These are phyloP conservation scores for Mycosphaerella sp. DNA, from an alignment of 2,329 filamentous ascomycete genomes.

Conservation along the genomic window DNA sequence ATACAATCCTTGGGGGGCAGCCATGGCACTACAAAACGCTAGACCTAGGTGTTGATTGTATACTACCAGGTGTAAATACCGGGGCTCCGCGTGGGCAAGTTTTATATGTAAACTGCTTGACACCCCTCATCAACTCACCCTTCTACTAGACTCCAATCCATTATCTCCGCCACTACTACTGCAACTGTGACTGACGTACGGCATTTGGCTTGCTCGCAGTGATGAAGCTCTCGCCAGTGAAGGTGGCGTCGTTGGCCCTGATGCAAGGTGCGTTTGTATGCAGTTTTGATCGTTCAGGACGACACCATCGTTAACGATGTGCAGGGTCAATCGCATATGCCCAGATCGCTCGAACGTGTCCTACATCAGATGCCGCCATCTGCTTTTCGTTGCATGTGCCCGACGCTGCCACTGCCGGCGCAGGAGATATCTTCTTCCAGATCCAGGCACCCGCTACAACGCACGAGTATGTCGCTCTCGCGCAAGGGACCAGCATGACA, in stretches of 20 bases:
- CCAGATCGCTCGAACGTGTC: conserved; percentile 18
- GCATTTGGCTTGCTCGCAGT: neutral
- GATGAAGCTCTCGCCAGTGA: conserved; percentile 3
- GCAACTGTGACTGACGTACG: neutral
- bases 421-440: conserved; percentile 54
- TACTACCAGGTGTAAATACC: neutral
- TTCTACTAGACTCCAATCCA: neutral
- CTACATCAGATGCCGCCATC: conserved; percentile 20
- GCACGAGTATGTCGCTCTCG: conserved; percentile 51
- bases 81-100: neutral
- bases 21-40: neutral
- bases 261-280: conserved; percentile 3
- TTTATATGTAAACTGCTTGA: neutral
- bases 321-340: conserved; percentile 12
- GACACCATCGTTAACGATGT: neutral
- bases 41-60: neutral
- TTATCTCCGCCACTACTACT: too few species aligned
- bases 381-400: conserved; percentile 53
- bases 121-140: neutral
- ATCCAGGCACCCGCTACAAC: conserved; percentile 46
- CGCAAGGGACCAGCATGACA: conserved; percentile 53
- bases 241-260: conserved; percentile 1
- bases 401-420: conserved; percentile 43
- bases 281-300: neutral
- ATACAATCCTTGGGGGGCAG: neutral